A percentile compares a stretch with the other conserved stretches of the same genome.
Evolutionary conservation across 371 early-diverging fungal species (phyloP).

Genomic region (Coemansia sp.): DNA sequence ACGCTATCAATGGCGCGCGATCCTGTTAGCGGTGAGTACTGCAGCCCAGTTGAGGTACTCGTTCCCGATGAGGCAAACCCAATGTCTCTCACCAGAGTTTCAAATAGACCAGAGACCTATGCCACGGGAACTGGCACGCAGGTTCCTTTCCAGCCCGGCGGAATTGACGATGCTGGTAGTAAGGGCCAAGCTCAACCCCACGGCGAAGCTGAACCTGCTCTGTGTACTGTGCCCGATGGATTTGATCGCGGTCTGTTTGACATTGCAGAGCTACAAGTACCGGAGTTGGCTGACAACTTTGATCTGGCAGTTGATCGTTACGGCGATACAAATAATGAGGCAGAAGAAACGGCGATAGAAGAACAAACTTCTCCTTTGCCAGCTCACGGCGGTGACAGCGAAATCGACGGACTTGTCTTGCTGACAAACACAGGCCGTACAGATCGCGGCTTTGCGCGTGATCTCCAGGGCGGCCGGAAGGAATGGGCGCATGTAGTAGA

Average conservation of each 20-base stretch:
- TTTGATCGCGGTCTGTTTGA: constrained; percentile 60
- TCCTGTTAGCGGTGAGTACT: constrained; percentile 35
- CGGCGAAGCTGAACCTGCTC: constrained; percentile 3
- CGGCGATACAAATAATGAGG: not conserved
- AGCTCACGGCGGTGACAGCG: not conserved
- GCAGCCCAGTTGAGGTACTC: constrained; percentile 15
- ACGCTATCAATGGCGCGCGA: constrained; percentile 34
- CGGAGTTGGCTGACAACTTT: not conserved
- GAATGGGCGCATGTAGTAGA: constrained; percentile 95
- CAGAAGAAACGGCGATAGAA: not conserved
- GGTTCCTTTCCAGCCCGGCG: constrained; percentile 45
- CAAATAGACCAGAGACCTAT: constrained; percentile 27
- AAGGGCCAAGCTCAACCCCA: not conserved
- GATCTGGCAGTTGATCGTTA: constrained; percentile 31
- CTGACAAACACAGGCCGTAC: not conserved
- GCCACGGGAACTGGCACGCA: constrained; percentile 30
- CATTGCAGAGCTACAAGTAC: constrained; percentile 9
- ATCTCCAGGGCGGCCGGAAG: constrained; percentile 50
- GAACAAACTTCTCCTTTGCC: not conserved
- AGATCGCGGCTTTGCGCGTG: constrained; percentile 7
- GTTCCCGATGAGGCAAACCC: constrained; percentile 10
- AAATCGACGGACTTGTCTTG: constrained; percentile 19
- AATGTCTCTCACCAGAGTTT: constrained; percentile 32
- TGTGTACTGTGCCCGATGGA: constrained; percentile 62
- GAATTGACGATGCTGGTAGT: constrained; percentile 7